A percentile compares a stretch with the other conserved stretches of the same genome.
These are phyloP conservation scores for Termitomyces heimii DNA, from an alignment of 768 basidiomycete species.

Conservation along the genomic window DNA sequence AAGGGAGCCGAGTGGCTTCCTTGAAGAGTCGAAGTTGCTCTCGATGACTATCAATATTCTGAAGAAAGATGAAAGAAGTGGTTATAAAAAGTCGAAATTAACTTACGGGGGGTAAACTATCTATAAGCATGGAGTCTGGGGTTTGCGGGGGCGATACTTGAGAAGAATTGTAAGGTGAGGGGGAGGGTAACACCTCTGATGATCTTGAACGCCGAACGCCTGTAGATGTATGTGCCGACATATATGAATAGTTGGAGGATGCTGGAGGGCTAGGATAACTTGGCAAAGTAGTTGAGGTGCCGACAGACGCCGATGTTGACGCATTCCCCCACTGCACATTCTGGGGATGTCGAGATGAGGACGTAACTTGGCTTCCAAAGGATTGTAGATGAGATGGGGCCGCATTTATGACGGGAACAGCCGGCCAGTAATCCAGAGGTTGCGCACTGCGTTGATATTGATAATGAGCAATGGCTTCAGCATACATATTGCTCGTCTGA, in stretches of 20 bases:
- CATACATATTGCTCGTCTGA: neutral
- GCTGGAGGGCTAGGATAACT: constrained; percentile 2
- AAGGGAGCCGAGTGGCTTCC: constrained; percentile 31
- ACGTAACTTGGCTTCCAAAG: neutral
- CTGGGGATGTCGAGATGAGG: constrained; percentile 2
- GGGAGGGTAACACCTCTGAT: constrained; percentile 5
- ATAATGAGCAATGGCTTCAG: neutral
- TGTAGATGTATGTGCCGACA: constrained; percentile 1
- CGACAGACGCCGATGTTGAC: neutral
- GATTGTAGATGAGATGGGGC: neutral
- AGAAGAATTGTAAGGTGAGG: constrained; percentile 1
- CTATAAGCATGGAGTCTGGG: neutral
- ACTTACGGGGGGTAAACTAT: constrained; percentile 2
- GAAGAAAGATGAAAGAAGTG: constrained; percentile 1
- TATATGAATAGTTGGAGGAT: constrained; percentile 2
- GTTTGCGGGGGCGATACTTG: constrained; percentile 9
- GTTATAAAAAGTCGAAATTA: neutral
- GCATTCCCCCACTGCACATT: neutral
- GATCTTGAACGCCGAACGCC: constrained; percentile 5
- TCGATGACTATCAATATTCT: constrained; percentile 33
- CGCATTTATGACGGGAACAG: neutral
- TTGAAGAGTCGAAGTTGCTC: constrained; percentile 41
- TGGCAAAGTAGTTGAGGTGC: constrained; percentile 1
- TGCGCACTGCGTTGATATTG: neutral
- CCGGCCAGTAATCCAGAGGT: constrained; percentile 3